phyloP scores from a whole-genome alignment of 768 basidiomycete species.

The Strobilomyces confusus region DNA sequence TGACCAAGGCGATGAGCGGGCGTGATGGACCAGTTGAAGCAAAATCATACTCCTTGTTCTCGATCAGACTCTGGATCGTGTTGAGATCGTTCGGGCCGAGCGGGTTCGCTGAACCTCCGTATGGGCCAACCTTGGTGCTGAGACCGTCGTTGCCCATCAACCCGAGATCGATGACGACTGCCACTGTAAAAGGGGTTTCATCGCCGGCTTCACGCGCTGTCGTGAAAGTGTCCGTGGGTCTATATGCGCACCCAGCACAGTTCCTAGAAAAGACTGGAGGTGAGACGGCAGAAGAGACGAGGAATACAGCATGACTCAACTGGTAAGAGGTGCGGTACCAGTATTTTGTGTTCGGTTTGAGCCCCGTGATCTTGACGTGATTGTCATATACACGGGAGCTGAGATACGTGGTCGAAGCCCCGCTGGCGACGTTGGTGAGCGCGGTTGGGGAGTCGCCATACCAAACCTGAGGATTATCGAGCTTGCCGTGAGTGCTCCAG shows the following conservation, averaged over 20 bases:
- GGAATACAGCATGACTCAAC: conserved; percentile 10
- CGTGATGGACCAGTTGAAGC: too few species aligned
- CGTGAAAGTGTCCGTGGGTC: conserved; percentile 21
- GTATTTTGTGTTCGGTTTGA: conserved; percentile 22
- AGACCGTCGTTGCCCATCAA: conserved; percentile 28
- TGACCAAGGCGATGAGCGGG: conserved; percentile 4
- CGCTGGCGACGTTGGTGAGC: conserved; percentile 18
- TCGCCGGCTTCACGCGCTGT: conserved; percentile 21
- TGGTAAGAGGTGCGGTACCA: conserved; percentile 28
- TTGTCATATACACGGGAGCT: conserved; percentile 28
- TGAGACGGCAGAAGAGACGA: neutral
- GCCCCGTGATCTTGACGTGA: conserved; percentile 25
- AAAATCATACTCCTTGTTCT: conserved; percentile 23
- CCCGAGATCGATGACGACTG: conserved; percentile 25
- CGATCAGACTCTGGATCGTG: conserved; percentile 27
- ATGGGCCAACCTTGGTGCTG: conserved; percentile 28
- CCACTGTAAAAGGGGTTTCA: conserved; percentile 18
- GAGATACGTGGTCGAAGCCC: conserved; percentile 22
- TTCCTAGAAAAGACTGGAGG: conserved; percentile 9
- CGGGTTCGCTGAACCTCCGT: conserved; percentile 18
- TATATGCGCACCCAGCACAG: conserved; percentile 26
- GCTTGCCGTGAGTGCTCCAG: conserved; percentile 21
- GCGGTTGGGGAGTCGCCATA: conserved; percentile 20
- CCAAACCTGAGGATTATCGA: conserved; percentile 24
- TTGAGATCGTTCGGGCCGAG: conserved; percentile 26